Base-by-base conservation (phyloP, 176 grass and related monocot genomes). In the Urochloa ruziziensis region DNA sequence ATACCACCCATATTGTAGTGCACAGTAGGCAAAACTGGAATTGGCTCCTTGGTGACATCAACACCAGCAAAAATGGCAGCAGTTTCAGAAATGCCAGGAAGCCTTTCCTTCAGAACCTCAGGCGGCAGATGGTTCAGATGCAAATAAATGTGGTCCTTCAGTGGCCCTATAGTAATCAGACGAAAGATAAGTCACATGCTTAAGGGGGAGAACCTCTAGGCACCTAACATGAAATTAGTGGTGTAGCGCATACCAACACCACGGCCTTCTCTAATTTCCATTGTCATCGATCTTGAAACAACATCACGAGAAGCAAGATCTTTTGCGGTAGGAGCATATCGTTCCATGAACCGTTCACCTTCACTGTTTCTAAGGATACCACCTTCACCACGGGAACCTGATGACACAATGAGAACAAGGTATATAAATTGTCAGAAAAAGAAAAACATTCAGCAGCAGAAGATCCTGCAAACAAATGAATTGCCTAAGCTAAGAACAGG, bases 1-100 rank as follows among this genome's bases (percentile, higher is more conserved):
- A 97, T 94, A 36, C 95, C 95, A 62, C 95, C 95, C 95, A 97
- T 97, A 83, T 97, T 97, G 73, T 97, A 97, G 73, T 97, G 95
- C 72, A 94, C 95, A 58, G 95, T 97, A 32, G 95, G 95, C 59
- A 97, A 89, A 89, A 97, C 95, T 46, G 95, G 95, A 81, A 97
- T 97, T 33, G 95, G 95, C 79, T 97, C 95, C 62, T 97, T 97
- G 44, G 95, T 97, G 78, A 97, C 95, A 48, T 97, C 95, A 72
- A 97, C 95, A 70, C 95, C 92, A 70, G 95, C 73, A 79, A 97
- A 97, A 88, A 97, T 97, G 52, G 95, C 95, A 83, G 95, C 95
- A 81, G 95, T 97, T 87, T 97, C 95, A 70, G 95, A 97, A 79
- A 97, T 97, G 70, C 95, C 95, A 81, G 95, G 95, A 73, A 97